Base-by-base conservation (phyloP, 2,329 filamentous ascomycete genomes). In the Alternaria hordeiaustralica region DNA sequence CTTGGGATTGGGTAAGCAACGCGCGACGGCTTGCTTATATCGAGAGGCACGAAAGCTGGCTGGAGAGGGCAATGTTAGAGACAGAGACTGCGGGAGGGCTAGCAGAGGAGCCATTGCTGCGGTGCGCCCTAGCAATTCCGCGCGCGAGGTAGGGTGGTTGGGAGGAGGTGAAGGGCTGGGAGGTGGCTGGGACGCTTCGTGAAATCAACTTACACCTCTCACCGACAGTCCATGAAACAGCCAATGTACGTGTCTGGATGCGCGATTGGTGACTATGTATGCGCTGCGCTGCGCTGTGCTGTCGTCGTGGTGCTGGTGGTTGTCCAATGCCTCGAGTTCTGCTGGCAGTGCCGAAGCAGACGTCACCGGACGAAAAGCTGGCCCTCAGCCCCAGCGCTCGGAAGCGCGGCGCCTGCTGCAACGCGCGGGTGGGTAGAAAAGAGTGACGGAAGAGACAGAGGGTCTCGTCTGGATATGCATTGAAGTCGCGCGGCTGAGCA, bases 91-190 rank as follows among this genome's bases (percentile, higher is more conserved):
- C 64, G 62, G 71, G 66, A 63, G 64, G 62, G 58, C 63, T 70
- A 61, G 66, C 63, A 60, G 69, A 64, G 69, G 67, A 70, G 64
- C 70, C 71, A 71, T 73, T 64, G 63, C 69, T 66, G 71, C 55
- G 44, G 67, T 65, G 55, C 44, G 51, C 55, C 59, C 57, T 50
- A 44, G 64, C 61, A 59, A 54, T 47, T 63, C 58, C 60, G 50
- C 55, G 50, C 47, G 60, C 49, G 51, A 56, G 47, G 45, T 7
- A 30, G 50, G 56, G 60, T 33, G 60, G 60, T 55, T 58, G 60
- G 55, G 56, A 46, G 58, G 45, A 55, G 56, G 56, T 63, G 56
- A 63, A 63, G 60, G 60, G 68, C 63, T 71, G 69, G 70, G 57
- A 62, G 66, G 65, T 63, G 70, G 69, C 68, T 72, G 71, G 69